Evolutionary conservation across 306 rosid genomes (phyloP).

Genomic region (Pueraria montana): DNA sequence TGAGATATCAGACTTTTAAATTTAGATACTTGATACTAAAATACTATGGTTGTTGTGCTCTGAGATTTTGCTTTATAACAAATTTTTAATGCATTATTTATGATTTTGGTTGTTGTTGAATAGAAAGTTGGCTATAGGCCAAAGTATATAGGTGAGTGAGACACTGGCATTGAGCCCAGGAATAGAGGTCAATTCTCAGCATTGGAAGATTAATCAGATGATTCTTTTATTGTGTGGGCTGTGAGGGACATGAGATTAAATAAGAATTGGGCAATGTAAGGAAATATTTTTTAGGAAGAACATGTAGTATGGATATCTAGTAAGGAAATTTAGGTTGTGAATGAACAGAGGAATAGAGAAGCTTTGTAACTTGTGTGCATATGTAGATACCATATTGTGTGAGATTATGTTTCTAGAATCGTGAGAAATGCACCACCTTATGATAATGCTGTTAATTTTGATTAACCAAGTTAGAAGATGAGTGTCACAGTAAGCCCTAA

Average conservation of each 20-base stretch:
- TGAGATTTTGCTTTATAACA: not conserved
- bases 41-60: not conserved
- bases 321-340: not conserved
- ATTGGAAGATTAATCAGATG: not conserved
- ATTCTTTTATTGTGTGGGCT: not conserved
- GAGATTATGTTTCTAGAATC: slow-evolving; percentile 3
- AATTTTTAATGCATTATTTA: slow-evolving; percentile 27
- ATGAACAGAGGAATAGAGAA: slow-evolving; percentile 21
- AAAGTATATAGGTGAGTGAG: not conserved
- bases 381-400: not conserved
- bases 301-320: not conserved
- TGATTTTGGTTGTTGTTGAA: slow-evolving; percentile 4
- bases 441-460: not conserved
- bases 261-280: slow-evolving; percentile 11
- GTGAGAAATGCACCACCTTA: not conserved
- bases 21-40: not conserved
- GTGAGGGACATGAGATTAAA: not conserved
- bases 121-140: not conserved
- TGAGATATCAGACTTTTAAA: too few species aligned
- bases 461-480: not conserved
- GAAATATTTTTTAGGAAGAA: not conserved
- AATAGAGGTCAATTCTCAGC: not conserved
- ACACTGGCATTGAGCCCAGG: not conserved
- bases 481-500: not conserved
- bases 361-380: not conserved